Evolutionary conservation across 371 early-diverging fungal genomes (phyloP).

Genomic region (Zychaea mexicana): DNA sequence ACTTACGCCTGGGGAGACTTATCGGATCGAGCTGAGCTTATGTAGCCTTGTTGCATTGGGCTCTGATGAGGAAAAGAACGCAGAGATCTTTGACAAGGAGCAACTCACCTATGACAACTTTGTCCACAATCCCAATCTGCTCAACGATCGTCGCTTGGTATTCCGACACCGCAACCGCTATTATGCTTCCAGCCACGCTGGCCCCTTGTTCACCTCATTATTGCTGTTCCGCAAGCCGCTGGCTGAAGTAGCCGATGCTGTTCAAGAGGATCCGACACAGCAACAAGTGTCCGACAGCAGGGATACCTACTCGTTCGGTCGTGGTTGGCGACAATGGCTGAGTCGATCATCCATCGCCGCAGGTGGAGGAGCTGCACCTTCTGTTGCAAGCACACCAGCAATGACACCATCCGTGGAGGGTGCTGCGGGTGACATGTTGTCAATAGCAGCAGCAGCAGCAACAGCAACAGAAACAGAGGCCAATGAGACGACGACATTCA

Average conservation of each 20-base stretch:
- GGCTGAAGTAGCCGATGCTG: background rate
- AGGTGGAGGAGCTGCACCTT: background rate
- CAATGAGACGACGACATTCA: slow-evolving; percentile 39
- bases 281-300: slow-evolving; percentile 36
- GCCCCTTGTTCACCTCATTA: slow-evolving; percentile 59
- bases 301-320: slow-evolving; percentile 47
- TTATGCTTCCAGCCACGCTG: slow-evolving; percentile 41
- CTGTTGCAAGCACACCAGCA: slow-evolving; percentile 10
- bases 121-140: slow-evolving; percentile 62
- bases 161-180: slow-evolving; percentile 66
- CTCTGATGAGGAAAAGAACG: slow-evolving; percentile 52
- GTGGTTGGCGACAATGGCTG: slow-evolving; percentile 58
- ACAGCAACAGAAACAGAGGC: slow-evolving; percentile 4
- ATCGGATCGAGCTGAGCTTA: slow-evolving; percentile 60
- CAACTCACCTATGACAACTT: slow-evolving; percentile 66
- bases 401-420: background rate
- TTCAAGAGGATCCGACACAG: slow-evolving; percentile 2
- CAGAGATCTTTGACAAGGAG: slow-evolving; percentile 60
- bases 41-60: slow-evolving; percentile 52
- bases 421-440: background rate
- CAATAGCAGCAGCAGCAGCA: slow-evolving; percentile 5
- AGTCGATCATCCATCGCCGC: slow-evolving; percentile 49
- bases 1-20: slow-evolving; percentile 30
- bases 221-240: slow-evolving; percentile 47
- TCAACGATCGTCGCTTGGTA: slow-evolving; percentile 70